Conservation (phyloP, 306 rosid genomes). For the Fagus crenata region DNA sequence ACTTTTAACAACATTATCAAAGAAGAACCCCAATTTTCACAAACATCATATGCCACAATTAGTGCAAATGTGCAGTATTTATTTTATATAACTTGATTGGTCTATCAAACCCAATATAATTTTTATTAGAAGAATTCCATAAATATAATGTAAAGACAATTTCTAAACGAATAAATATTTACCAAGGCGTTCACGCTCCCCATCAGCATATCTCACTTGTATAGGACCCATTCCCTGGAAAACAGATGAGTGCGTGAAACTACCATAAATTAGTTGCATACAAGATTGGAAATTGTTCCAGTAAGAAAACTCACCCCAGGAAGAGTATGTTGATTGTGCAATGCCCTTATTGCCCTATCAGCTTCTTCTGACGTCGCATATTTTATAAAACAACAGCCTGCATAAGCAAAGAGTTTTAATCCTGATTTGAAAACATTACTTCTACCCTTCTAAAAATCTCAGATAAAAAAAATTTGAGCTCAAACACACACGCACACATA, state of each 20-base stretch:
- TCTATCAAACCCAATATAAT: not conserved
- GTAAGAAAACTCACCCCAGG: constrained; percentile 81
- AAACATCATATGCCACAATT: not conserved
- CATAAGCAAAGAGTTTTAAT: constrained; percentile 49
- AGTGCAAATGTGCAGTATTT: not conserved
- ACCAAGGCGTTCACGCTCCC: constrained; percentile 99
- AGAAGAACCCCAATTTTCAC: constrained; percentile 14
- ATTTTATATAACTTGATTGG: not conserved
- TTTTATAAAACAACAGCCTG: constrained; percentile 99
- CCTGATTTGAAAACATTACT: constrained; percentile 32
- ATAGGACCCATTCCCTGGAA: constrained; percentile 86
- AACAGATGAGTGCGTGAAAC: constrained; percentile 32
- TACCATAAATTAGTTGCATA: constrained; percentile 18
- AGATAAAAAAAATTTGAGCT: constrained; percentile 1
- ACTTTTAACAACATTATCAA: not conserved
- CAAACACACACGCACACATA: constrained; percentile 1
- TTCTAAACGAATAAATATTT: constrained; percentile 30
- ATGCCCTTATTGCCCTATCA: constrained; percentile 84
- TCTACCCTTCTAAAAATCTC: constrained; percentile 3
- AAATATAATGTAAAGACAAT: constrained; percentile 13
- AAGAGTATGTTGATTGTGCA: constrained; percentile 93
- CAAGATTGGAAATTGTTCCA: constrained; percentile 24
- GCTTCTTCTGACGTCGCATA: constrained; percentile 93
- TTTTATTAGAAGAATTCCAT: not conserved
- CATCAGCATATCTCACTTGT: constrained; percentile 99